phyloP scores from a whole-genome alignment of 202 grass and related monocot species.

The Bolboschoenoplectus hybrid region DNA sequence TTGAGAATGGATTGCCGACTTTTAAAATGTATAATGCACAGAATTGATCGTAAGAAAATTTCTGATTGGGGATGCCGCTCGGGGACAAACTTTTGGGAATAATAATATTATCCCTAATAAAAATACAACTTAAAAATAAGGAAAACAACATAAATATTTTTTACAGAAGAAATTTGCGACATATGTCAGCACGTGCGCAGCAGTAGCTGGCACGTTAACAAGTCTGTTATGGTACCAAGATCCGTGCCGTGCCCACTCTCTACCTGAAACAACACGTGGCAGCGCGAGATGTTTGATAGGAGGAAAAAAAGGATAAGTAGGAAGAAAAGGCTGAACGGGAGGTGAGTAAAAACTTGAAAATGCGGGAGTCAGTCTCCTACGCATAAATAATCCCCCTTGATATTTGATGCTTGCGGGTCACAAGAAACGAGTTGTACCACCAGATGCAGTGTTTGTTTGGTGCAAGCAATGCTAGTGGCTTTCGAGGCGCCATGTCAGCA shows the following conservation, averaged over 20 bases:
- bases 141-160: neutral
- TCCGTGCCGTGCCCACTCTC: neutral
- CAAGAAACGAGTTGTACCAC: constrained; percentile 22
- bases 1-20: no score
- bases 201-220: neutral
- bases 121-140: neutral
- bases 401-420: constrained; percentile 21
- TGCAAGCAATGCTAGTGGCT: constrained; percentile 19
- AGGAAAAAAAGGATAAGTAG: neutral
- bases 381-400: neutral
- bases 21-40: no score
- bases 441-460: constrained; percentile 21
- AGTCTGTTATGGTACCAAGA: neutral
- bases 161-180: no score
- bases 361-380: neutral
- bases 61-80: no score
- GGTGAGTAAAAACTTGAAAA: neutral
- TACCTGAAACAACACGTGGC: neutral
- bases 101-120: no score
- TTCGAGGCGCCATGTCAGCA: constrained; percentile 15
- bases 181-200: neutral
- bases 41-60: no score
- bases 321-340: neutral
- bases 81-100: no score
- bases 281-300: neutral